phyloP scores from a whole-genome alignment of 148 eudicot genomes.

The Polygonum aviculare region DNA sequence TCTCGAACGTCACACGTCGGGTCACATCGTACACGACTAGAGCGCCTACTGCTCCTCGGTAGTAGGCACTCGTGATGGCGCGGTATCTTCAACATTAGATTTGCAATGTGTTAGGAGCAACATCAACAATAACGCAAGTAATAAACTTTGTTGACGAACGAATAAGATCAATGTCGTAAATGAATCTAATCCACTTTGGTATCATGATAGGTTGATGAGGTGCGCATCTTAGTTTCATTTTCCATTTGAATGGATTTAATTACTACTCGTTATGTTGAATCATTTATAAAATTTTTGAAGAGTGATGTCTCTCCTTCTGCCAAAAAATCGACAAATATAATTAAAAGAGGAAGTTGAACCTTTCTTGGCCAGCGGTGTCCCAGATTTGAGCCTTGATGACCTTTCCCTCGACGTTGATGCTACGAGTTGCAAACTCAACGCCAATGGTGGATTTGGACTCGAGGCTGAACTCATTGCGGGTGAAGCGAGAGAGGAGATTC shows the following conservation, averaged over 20 bases:
- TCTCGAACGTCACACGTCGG: conserved; percentile 71
- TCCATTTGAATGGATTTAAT: too few species aligned
- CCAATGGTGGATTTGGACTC: conserved; percentile 64
- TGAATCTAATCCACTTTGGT: too few species aligned
- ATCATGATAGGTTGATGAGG: too few species aligned
- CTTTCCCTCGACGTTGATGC: conserved; percentile 56
- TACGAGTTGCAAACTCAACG: conserved; percentile 60
- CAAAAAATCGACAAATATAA: background rate
- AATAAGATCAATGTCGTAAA: too few species aligned
- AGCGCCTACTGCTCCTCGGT: conserved; percentile 86
- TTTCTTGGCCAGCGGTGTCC: conserved; percentile 76
- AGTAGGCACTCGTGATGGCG: conserved; percentile 89
- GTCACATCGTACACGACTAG: conserved; percentile 75
- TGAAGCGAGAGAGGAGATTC: conserved; percentile 31
- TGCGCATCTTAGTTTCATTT: too few species aligned
- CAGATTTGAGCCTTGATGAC: conserved; percentile 64
- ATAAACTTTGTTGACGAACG: too few species aligned
- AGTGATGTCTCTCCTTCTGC: too few species aligned
- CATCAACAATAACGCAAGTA: background rate
- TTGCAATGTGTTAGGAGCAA: background rate
- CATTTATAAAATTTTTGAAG: too few species aligned
- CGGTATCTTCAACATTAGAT: conserved; percentile 38
- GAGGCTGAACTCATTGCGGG: conserved; percentile 52
- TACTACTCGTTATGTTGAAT: too few species aligned
- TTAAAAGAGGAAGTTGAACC: conserved; percentile 18